These are phyloP conservation scores for Gryganskiella cystojenkinii DNA, from an alignment of 192 early-diverging fungal species.

Conservation along the genomic window DNA sequence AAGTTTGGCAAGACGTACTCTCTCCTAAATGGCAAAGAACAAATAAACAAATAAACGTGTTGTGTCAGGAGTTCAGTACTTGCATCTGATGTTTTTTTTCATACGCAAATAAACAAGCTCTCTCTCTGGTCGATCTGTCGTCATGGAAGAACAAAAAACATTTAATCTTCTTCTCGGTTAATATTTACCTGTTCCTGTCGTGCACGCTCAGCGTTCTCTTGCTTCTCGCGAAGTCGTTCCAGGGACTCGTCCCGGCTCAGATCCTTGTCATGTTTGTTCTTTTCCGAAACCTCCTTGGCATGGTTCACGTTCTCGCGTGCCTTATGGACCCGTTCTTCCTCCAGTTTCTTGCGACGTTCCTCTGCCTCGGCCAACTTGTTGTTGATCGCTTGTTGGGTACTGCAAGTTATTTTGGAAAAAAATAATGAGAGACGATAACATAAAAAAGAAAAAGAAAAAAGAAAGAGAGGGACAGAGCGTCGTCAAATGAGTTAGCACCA, in stretches of 20 bases:
- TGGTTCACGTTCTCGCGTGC: slow-evolving; percentile 43
- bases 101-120: not conserved
- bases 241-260: slow-evolving; percentile 35
- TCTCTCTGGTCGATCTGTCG: no score
- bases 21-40: slow-evolving; percentile 23
- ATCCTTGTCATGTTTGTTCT: slow-evolving; percentile 26
- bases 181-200: slow-evolving; percentile 39
- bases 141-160: not conserved
- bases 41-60: not conserved
- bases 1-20: slow-evolving; percentile 33
- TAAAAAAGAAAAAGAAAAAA: not conserved
- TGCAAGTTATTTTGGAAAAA: no score
- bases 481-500: no score
- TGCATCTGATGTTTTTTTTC: not conserved
- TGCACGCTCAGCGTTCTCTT: slow-evolving; percentile 42
- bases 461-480: not conserved
- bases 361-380: slow-evolving; percentile 50
- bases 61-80: not conserved
- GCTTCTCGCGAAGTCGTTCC: slow-evolving; percentile 42
- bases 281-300: slow-evolving; percentile 43
- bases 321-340: slow-evolving; percentile 49
- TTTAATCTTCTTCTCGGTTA: no score
- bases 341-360: slow-evolving; percentile 48
- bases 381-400: slow-evolving; percentile 41
- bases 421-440: no score